Evolutionary conservation across 345 rosid genomes (phyloP).

Genomic region (Anastatica hierochuntica): DNA sequence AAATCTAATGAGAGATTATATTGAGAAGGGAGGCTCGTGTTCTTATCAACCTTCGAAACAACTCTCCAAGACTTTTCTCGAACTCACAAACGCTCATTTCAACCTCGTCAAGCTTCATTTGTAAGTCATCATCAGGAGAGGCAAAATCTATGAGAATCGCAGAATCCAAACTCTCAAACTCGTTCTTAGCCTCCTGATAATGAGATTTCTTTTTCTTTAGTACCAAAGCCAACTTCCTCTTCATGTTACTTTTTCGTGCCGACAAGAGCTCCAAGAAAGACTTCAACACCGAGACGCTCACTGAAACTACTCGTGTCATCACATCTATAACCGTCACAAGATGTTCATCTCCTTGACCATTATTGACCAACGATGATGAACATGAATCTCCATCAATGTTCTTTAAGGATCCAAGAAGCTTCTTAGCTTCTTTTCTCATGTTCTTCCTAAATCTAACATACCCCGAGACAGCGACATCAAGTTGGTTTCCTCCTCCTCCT

Average conservation of each 20-base stretch:
- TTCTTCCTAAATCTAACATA: constrained; percentile 41
- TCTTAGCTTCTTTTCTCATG: constrained; percentile 47
- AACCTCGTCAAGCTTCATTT: constrained; percentile 33
- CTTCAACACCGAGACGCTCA: constrained; percentile 31
- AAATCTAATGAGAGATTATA: constrained; percentile 49
- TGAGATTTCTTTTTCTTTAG: constrained; percentile 39
- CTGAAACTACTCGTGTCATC: constrained; percentile 31
- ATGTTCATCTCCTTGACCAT: constrained; percentile 24
- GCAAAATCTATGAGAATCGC: constrained; percentile 21
- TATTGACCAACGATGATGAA: not conserved
- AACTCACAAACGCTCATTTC: constrained; percentile 36
- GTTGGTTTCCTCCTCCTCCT: constrained; percentile 11
- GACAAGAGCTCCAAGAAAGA: too few species aligned
- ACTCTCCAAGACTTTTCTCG: constrained; percentile 42
- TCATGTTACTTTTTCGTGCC: constrained; percentile 26
- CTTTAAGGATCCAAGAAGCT: constrained; percentile 33
- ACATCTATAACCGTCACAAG: constrained; percentile 32
- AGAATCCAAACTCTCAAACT: constrained; percentile 35
- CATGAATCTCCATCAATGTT: constrained; percentile 27
- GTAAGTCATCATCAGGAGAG: constrained; percentile 13
- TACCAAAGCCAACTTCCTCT: constrained; percentile 37
- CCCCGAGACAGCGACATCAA: constrained; percentile 13
- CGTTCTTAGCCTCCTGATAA: constrained; percentile 26
- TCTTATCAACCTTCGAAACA: constrained; percentile 50
- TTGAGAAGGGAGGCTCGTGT: constrained; percentile 58